Evolutionary conservation across 1,284 basidiomycete species (phyloP).

Genomic region (Coniferiporia weirii): DNA sequence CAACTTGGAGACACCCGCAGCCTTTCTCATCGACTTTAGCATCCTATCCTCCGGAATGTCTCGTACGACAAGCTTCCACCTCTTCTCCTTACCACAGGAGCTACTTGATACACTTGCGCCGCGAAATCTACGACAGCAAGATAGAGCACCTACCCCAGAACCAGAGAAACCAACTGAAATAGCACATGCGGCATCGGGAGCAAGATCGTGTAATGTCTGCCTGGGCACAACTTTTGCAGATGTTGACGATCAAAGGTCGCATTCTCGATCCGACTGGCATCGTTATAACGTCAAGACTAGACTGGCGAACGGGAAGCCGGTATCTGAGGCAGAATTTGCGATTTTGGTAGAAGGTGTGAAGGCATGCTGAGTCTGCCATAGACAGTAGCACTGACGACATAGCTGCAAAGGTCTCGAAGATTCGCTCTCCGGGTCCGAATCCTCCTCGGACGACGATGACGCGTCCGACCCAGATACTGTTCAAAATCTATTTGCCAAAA

Average conservation of each 20-base stretch:
- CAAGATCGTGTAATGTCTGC: conserved; percentile 73
- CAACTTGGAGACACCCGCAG: neutral
- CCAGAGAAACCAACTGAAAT: neutral
- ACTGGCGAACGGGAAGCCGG: conserved; percentile 53
- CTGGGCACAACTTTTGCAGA: conserved; percentile 65
- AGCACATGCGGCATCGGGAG: conserved; percentile 32
- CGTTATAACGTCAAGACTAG: conserved; percentile 91
- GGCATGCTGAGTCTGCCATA: neutral
- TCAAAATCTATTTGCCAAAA: conserved; percentile 61
- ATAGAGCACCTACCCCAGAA: neutral
- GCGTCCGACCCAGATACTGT: conserved; percentile 60
- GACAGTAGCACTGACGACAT: neutral
- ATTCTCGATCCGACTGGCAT: conserved; percentile 97
- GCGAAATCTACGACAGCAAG: conserved; percentile 41
- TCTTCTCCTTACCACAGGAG: conserved; percentile 63
- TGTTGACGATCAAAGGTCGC: conserved; percentile 78
- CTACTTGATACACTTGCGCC: conserved; percentile 64
- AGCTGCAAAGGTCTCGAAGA: conserved; percentile 71
- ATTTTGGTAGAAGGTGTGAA: conserved; percentile 73
- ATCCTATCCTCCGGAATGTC: conserved; percentile 6
- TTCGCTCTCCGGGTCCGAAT: conserved; percentile 86
- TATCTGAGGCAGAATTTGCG: conserved; percentile 69
- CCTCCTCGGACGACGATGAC: conserved; percentile 52
- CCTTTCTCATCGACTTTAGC: neutral
- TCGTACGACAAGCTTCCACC: conserved; percentile 33